Conservation (phyloP, 148 eudicot genomes). For the Cornus florida region DNA sequence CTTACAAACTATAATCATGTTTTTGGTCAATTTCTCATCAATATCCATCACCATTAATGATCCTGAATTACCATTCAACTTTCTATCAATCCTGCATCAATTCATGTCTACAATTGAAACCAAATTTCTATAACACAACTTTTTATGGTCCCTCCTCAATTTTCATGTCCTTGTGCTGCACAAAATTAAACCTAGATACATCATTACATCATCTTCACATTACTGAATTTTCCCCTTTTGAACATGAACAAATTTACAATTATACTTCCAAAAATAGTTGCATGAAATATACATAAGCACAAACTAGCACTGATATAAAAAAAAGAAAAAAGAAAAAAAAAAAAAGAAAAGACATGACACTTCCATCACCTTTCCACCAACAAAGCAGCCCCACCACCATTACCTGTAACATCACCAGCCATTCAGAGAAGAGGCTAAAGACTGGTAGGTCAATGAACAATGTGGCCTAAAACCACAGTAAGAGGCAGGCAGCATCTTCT, state of each 20-base stretch:
- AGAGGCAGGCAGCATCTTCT: slow-evolving; percentile 1
- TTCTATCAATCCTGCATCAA: too few relatives aligned
- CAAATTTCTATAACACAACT: too few relatives aligned
- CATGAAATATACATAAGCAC: too few relatives aligned
- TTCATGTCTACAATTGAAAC: too few relatives aligned
- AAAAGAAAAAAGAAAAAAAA: too few relatives aligned
- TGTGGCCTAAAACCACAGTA: not conserved
- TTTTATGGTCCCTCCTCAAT: not conserved
- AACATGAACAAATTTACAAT: not conserved
- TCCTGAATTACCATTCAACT: too few relatives aligned
- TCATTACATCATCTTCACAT: not conserved
- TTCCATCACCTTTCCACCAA: not conserved
- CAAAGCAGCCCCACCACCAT: not conserved
- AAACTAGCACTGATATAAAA: too few relatives aligned
- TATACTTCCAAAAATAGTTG: not conserved
- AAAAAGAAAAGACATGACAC: not conserved
- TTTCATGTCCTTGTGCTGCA: not conserved
- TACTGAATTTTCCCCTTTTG: not conserved
- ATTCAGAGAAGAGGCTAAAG: slow-evolving; percentile 18
- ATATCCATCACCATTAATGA: too few relatives aligned
- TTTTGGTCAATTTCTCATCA: too few relatives aligned
- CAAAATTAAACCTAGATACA: not conserved
- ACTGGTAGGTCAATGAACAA: slow-evolving; percentile 16
- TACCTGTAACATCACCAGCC: slow-evolving; percentile 15
- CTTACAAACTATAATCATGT: too few relatives aligned